Evolutionary conservation across 192 early-diverging fungal genomes (phyloP).

Genomic region (Mortierella claussenii): DNA sequence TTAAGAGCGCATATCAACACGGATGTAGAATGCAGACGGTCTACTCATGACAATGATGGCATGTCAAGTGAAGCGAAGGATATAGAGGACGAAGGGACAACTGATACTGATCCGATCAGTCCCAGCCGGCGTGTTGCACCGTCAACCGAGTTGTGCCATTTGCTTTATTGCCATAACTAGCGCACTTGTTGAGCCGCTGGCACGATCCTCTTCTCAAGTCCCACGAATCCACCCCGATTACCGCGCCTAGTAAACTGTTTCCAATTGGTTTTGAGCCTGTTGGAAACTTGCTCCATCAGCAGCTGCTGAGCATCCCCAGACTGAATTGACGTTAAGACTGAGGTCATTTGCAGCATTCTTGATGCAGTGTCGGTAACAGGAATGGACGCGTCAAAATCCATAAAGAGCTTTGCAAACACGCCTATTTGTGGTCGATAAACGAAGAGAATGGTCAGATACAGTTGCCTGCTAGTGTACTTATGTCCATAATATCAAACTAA

Average conservation of each 20-base stretch:
- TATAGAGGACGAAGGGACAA: too few relatives aligned
- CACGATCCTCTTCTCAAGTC: slow-evolving; percentile 40
- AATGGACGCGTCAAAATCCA: slow-evolving; percentile 71
- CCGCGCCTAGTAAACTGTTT: slow-evolving; percentile 65
- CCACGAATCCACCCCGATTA: slow-evolving; percentile 65
- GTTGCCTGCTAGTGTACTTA: too few relatives aligned
- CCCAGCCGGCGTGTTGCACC: too few relatives aligned
- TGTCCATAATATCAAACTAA: too few relatives aligned
- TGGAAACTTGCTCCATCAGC: slow-evolving; percentile 62
- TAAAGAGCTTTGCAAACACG: slow-evolving; percentile 69
- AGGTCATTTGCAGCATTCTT: slow-evolving; percentile 79
- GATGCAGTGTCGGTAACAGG: slow-evolving; percentile 72
- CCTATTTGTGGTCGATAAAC: too few relatives aligned
- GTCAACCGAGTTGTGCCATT: neutral
- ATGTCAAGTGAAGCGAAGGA: too few relatives aligned
- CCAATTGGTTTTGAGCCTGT: slow-evolving; percentile 65
- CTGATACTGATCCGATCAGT: neutral
- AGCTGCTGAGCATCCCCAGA: slow-evolving; percentile 59
- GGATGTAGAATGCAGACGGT: too few relatives aligned
- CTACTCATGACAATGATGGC: too few relatives aligned
- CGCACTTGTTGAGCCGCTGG: slow-evolving; percentile 6
- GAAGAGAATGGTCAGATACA: too few relatives aligned
- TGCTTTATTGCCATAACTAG: neutral
- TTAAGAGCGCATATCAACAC: too few relatives aligned
- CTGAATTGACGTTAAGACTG: slow-evolving; percentile 65